Evolutionary conservation across 2,329 filamentous ascomycete species (phyloP).

Genomic region (Fusarium nematophilum): DNA sequence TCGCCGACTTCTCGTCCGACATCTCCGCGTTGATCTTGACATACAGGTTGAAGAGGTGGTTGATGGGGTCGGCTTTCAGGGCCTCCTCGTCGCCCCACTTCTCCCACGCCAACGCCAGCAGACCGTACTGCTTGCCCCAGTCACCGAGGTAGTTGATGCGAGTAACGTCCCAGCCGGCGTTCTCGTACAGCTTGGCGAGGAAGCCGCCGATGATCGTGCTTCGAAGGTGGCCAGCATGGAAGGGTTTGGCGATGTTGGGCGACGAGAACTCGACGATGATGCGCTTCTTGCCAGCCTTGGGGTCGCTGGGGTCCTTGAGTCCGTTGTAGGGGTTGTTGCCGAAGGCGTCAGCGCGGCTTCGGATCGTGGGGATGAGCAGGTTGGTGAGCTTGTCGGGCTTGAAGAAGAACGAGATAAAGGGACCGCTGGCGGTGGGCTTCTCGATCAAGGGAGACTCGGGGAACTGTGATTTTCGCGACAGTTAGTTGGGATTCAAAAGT

Average conservation of each 20-base stretch:
- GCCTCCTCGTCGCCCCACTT: slow-evolving; percentile 80
- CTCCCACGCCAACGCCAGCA: slow-evolving; percentile 75
- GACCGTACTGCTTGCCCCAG: slow-evolving; percentile 47
- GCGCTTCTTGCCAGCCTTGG: slow-evolving; percentile 70
- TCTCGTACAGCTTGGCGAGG: slow-evolving; percentile 76
- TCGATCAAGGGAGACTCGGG: slow-evolving; percentile 79
- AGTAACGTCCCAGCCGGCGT: slow-evolving; percentile 77
- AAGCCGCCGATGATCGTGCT: slow-evolving; percentile 85
- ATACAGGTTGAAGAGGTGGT: slow-evolving; percentile 85
- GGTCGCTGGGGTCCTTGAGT: slow-evolving; percentile 70
- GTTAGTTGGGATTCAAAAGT: slow-evolving; percentile 5
- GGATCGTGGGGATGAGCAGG: slow-evolving; percentile 76
- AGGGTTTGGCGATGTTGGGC: slow-evolving; percentile 88
- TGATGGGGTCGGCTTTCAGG: slow-evolving; percentile 78
- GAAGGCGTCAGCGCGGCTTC: slow-evolving; percentile 67
- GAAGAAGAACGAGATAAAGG: slow-evolving; percentile 85
- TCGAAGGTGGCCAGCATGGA: slow-evolving; percentile 81
- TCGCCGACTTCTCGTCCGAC: slow-evolving; percentile 72
- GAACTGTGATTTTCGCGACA: slow-evolving; percentile 61
- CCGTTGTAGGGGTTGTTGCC: slow-evolving; percentile 66
- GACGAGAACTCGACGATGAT: slow-evolving; percentile 85
- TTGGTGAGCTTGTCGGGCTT: slow-evolving; percentile 73
- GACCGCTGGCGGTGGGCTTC: slow-evolving; percentile 73
- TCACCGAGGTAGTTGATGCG: slow-evolving; percentile 70
- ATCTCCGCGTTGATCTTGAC: slow-evolving; percentile 80